Evolutionary conservation across 495 filamentous ascomycete species (phyloP).

Genomic region (Penicillium tannophilum): DNA sequence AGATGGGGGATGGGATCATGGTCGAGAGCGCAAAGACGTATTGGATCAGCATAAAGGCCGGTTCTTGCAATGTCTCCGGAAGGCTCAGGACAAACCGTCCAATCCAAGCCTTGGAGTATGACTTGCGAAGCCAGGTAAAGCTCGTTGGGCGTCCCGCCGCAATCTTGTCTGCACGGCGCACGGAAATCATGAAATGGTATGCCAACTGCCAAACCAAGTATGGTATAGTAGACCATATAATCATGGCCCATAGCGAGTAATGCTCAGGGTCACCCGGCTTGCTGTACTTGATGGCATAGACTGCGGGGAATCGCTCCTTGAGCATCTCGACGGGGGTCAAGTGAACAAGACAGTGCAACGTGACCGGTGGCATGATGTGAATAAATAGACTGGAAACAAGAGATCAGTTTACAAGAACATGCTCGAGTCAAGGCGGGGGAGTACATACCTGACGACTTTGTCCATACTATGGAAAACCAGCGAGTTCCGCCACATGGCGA

Average conservation of each 20-base stretch:
- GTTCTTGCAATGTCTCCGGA: constrained; percentile 75
- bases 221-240: constrained; percentile 89
- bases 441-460: constrained; percentile 76
- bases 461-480: constrained; percentile 97
- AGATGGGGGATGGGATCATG: constrained; percentile 91
- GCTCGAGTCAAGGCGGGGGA: neutral
- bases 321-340: constrained; percentile 66
- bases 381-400: constrained; percentile 75
- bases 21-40: constrained; percentile 87
- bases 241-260: constrained; percentile 82
- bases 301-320: constrained; percentile 76
- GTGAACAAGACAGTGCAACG: constrained; percentile 90
- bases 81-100: constrained; percentile 80
- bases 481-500: constrained; percentile 99
- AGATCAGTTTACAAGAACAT: neutral
- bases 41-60: constrained; percentile 94
- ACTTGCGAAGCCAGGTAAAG: constrained; percentile 94
- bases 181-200: constrained; percentile 93
- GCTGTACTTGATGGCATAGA: constrained; percentile 79
- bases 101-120: constrained; percentile 85
- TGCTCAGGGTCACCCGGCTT: constrained; percentile 68
- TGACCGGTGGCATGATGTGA: constrained; percentile 96
- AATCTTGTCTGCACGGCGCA: constrained; percentile 89
- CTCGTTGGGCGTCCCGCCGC: constrained; percentile 93
- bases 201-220: constrained; percentile 89